Evolutionary conservation across 2,329 filamentous ascomycete species (phyloP).

Genomic region (Rutstroemia sp.): DNA sequence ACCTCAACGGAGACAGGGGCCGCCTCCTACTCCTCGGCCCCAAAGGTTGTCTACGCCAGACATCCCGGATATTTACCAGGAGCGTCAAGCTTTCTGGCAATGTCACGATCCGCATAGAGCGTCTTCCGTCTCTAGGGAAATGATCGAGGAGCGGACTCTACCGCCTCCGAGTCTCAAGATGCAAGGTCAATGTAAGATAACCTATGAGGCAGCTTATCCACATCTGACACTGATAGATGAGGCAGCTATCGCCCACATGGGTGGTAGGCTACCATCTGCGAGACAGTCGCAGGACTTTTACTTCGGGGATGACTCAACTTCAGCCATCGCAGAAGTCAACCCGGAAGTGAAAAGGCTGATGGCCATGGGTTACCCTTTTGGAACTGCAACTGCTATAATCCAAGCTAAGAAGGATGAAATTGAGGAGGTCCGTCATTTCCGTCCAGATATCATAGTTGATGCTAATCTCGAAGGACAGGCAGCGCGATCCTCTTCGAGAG

Average conservation of each 20-base stretch:
- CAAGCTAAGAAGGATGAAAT: neutral
- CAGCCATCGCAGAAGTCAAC: neutral
- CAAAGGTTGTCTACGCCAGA: slow-evolving; percentile 22
- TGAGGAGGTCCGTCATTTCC: neutral
- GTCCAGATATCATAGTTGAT: neutral
- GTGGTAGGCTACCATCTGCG: neutral
- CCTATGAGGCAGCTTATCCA: neutral
- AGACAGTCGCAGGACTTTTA: neutral
- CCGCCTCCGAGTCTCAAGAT: slow-evolving; percentile 2
- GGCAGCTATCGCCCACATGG: slow-evolving; percentile 17
- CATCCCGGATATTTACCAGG: slow-evolving; percentile 13
- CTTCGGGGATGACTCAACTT: neutral
- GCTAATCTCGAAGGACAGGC: neutral
- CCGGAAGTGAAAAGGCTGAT: neutral
- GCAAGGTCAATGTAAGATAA: slow-evolving; percentile 4
- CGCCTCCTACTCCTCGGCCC: slow-evolving; percentile 22
- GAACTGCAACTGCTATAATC: neutral
- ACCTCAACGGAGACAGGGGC: slow-evolving; percentile 7
- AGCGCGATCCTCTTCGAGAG: neutral
- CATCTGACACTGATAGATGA: slow-evolving; percentile 16
- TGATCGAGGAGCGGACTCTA: neutral
- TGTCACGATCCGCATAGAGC: neutral
- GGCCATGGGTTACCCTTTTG: neutral
- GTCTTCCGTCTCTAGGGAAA: neutral
- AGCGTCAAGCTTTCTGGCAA: neutral